These are phyloP conservation scores for Discostella pseudostelligera DNA, from an alignment of 108 stramenopile genomes.

Conservation along the genomic window DNA sequence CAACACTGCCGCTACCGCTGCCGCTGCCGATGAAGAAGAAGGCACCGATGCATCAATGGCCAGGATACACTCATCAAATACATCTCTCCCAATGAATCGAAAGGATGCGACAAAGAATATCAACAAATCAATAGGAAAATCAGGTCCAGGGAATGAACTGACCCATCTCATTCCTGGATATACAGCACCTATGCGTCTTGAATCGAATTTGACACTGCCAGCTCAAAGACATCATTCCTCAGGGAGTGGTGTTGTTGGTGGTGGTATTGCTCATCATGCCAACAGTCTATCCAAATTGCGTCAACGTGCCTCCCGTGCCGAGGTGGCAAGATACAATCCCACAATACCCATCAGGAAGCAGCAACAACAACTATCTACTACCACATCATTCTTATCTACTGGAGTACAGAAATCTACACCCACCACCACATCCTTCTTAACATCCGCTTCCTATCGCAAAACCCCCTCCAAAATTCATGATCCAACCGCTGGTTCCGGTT, in stretches of 20 bases:
- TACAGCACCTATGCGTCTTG: conserved; percentile 66
- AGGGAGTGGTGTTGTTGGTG: not conserved
- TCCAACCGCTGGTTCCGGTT: conserved; percentile 62
- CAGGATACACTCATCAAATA: too few species aligned
- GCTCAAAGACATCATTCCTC: conserved; percentile 17
- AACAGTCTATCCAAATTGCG: conserved; percentile 47
- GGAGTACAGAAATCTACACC: too few species aligned
- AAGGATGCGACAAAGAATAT: not conserved
- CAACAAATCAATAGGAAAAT: not conserved
- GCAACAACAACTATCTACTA: too few species aligned
- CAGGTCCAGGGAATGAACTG: conserved; percentile 53
- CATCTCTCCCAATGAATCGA: too few species aligned
- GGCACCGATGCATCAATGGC: too few species aligned
- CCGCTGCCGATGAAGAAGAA: too few species aligned
- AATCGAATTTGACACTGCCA: conserved; percentile 51
- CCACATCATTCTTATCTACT: too few species aligned
- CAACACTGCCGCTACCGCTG: too few species aligned
- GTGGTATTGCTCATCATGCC: not conserved
- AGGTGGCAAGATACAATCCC: conserved; percentile 37
- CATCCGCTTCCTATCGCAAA: conserved; percentile 54
- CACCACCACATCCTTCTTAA: not conserved
- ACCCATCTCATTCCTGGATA: conserved; percentile 81
- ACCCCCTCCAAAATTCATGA: conserved; percentile 43
- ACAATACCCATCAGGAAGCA: not conserved
- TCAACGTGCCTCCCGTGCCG: conserved; percentile 41